Evolutionary conservation across 805 yeast genomes (phyloP).

Genomic region (Metschnikowia sp.): DNA sequence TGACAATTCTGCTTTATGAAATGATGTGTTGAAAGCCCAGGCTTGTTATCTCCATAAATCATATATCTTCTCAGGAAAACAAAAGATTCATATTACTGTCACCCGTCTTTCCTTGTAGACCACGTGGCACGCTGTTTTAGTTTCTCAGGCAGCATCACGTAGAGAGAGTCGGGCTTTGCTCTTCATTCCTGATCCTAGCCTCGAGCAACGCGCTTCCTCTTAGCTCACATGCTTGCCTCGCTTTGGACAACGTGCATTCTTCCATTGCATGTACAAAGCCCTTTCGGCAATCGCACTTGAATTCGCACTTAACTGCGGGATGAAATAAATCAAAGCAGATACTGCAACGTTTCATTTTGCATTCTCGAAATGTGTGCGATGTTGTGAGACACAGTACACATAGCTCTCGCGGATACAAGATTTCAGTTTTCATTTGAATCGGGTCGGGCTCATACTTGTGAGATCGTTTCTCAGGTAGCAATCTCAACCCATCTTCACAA

Average conservation of each 20-base stretch:
- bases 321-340: neutral
- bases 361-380: neutral
- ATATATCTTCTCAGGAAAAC: no score
- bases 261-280: neutral
- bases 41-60: no score
- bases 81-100: no score
- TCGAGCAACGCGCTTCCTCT: no score
- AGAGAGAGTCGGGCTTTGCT: no score
- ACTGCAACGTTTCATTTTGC: neutral
- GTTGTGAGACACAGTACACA: constrained; percentile 1
- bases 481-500: no score
- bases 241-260: neutral
- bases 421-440: neutral
- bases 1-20: no score
- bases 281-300: neutral
- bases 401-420: neutral
- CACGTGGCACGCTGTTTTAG: no score
- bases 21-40: no score
- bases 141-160: no score
- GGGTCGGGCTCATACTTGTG: neutral
- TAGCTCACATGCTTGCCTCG: neutral
- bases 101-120: no score
- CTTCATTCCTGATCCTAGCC: no score
- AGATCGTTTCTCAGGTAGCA: neutral
- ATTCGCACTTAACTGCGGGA: neutral